Conservation (phyloP, 805 yeast genomes). For the Yamadazyma nakazawae region DNA sequence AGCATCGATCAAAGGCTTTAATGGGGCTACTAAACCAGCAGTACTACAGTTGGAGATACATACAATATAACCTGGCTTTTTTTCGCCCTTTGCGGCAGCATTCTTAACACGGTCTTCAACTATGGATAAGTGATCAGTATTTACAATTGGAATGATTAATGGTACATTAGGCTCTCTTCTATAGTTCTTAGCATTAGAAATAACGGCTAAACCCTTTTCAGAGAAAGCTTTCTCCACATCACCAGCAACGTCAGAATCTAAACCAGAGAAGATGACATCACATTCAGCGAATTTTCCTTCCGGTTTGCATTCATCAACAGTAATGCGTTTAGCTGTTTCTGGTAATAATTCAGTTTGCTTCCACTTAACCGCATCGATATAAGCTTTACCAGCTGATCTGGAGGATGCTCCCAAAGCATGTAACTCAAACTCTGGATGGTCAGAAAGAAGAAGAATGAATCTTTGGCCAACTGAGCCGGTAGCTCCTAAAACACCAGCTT, state of each 20-base stretch:
- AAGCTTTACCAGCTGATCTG: constrained; percentile 89
- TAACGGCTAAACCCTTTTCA: constrained; percentile 75
- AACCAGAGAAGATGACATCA: constrained; percentile 91
- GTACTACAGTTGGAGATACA: constrained; percentile 98
- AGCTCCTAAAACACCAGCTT: constrained; percentile 93
- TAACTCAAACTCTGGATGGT: constrained; percentile 88
- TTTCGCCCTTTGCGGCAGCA: constrained; percentile 54
- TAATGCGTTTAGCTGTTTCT: constrained; percentile 52
- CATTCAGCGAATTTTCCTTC: constrained; percentile 76
- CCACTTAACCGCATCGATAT: constrained; percentile 87
- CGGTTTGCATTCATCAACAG: constrained; percentile 75
- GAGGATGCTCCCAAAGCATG: constrained; percentile 87
- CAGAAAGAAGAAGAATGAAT: constrained; percentile 75
- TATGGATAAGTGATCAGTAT: constrained; percentile 82
- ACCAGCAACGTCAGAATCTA: constrained; percentile 92
- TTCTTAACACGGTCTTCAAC: constrained; percentile 55
- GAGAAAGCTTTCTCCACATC: constrained; percentile 82
- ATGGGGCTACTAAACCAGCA: constrained; percentile 95
- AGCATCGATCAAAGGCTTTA: constrained; percentile 84
- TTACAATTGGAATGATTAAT: constrained; percentile 90
- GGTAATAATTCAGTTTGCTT: constrained; percentile 88
- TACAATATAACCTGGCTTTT: constrained; percentile 70
- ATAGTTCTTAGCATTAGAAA: constrained; percentile 95
- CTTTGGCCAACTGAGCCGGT: constrained; percentile 98
- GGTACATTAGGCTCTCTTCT: constrained; percentile 88